These are phyloP conservation scores for Corchorus olitorius DNA, from an alignment of 345 rosid species.

Conservation along the genomic window DNA sequence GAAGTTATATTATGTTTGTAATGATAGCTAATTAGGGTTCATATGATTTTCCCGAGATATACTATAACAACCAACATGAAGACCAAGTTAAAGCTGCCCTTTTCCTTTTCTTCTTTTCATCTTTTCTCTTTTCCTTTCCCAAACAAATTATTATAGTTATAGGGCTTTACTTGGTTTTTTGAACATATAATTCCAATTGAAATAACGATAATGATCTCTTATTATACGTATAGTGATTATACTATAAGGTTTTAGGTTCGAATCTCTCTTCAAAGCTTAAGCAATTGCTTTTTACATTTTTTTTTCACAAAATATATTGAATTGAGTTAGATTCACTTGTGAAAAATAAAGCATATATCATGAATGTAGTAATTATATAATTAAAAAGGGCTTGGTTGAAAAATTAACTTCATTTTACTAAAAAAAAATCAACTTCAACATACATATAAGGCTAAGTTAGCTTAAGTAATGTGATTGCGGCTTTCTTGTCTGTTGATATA, in stretches of 20 bases:
- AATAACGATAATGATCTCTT: background rate
- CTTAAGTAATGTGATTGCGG: conserved; percentile 12
- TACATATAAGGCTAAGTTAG: background rate
- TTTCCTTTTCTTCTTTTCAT: background rate
- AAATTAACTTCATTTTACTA: background rate
- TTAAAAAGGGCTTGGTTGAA: background rate
- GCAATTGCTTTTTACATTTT: too few relatives aligned
- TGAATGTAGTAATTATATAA: background rate
- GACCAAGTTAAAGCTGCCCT: background rate
- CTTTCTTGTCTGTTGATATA: conserved; percentile 1
- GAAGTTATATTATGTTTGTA: too few relatives aligned
- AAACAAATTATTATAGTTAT: background rate
- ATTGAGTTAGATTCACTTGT: too few relatives aligned
- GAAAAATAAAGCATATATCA: too few relatives aligned
- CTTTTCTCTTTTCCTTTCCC: conserved; percentile 1
- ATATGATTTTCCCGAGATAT: too few relatives aligned
- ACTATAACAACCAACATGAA: too few relatives aligned
- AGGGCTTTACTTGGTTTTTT: background rate
- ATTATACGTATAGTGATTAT: too few relatives aligned
- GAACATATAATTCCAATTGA: too few relatives aligned
- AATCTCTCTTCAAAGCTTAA: too few relatives aligned
- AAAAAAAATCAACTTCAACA: background rate
- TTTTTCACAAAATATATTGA: too few relatives aligned
- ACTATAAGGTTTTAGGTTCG: background rate
- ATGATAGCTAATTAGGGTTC: too few relatives aligned